phyloP scores from a whole-genome alignment of 805 yeast species.

The Starmerella apis region DNA sequence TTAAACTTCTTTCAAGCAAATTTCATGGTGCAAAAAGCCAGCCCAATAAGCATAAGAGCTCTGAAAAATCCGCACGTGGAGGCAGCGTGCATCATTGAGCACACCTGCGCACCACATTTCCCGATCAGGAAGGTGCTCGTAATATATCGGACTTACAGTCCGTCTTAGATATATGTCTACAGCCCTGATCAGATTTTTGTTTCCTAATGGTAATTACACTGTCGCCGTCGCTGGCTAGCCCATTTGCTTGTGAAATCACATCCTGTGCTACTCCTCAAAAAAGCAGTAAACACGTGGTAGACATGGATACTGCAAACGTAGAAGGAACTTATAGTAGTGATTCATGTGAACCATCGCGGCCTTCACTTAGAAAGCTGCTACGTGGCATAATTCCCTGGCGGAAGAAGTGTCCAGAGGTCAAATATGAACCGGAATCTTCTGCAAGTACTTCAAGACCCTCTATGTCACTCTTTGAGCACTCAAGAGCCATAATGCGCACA shows the following conservation, averaged over 20 bases:
- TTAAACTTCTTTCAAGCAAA: conserved; percentile 61
- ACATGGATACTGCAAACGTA: neutral
- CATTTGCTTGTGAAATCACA: neutral
- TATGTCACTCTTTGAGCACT: conserved; percentile 6
- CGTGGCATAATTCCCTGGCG: neutral
- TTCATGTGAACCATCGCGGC: neutral
- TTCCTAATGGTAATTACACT: neutral
- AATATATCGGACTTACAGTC: neutral
- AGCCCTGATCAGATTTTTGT: neutral
- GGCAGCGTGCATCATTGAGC: neutral
- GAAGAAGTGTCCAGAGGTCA: neutral
- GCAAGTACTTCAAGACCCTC: neutral
- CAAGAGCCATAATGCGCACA: conserved; percentile 5
- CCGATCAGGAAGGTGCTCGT: neutral
- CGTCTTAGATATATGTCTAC: neutral
- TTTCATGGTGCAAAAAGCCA: conserved; percentile 51
- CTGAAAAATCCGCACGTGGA: neutral
- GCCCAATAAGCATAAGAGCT: neutral
- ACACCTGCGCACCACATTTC: neutral
- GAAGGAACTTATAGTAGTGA: neutral
- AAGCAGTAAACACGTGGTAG: neutral
- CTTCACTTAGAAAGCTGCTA: neutral
- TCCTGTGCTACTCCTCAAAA: neutral
- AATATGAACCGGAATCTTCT: neutral
- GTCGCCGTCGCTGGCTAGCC: neutral